Conservation (phyloP, 345 rosid genomes). For the Conringia planisiliqua region DNA sequence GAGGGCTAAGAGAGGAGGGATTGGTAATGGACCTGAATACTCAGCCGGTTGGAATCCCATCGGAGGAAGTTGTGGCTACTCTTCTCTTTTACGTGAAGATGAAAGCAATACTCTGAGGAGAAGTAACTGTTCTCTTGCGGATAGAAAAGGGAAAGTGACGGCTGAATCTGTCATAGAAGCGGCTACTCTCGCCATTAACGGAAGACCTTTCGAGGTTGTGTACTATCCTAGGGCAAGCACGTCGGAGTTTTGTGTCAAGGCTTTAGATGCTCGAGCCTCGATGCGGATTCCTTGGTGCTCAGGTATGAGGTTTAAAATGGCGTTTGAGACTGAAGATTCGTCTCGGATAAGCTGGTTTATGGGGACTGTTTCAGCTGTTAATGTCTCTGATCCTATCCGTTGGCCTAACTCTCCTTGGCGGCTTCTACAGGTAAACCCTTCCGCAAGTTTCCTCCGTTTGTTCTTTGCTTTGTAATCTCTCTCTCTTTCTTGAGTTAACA, state of each 20-base stretch:
- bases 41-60: slow-evolving; percentile 68
- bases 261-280: slow-evolving; percentile 57
- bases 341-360: slow-evolving; percentile 96
- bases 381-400: slow-evolving; percentile 64
- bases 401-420: slow-evolving; percentile 99
- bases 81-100: slow-evolving; percentile 53
- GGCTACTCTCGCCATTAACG: slow-evolving; percentile 57
- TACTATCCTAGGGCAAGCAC: slow-evolving; percentile 84
- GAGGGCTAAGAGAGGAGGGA: slow-evolving; percentile 84
- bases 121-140: slow-evolving; percentile 32
- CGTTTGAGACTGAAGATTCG: slow-evolving; percentile 90
- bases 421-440: slow-evolving; percentile 63
- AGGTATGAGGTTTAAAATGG: slow-evolving; percentile 96
- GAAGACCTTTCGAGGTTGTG: slow-evolving; percentile 71
- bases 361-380: slow-evolving; percentile 84
- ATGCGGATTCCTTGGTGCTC: slow-evolving; percentile 82
- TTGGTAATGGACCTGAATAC: slow-evolving; percentile 62
- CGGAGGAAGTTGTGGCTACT: slow-evolving; percentile 46
- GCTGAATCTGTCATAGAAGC: slow-evolving; percentile 73
- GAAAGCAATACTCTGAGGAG: slow-evolving; percentile 46
- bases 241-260: slow-evolving; percentile 82
- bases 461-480: not conserved
- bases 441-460: not conserved
- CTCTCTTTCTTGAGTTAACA: not conserved
- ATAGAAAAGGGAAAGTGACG: slow-evolving; percentile 52